phyloP scores from a whole-genome alignment of 495 filamentous ascomycete genomes.

The Letharia columbiana region DNA sequence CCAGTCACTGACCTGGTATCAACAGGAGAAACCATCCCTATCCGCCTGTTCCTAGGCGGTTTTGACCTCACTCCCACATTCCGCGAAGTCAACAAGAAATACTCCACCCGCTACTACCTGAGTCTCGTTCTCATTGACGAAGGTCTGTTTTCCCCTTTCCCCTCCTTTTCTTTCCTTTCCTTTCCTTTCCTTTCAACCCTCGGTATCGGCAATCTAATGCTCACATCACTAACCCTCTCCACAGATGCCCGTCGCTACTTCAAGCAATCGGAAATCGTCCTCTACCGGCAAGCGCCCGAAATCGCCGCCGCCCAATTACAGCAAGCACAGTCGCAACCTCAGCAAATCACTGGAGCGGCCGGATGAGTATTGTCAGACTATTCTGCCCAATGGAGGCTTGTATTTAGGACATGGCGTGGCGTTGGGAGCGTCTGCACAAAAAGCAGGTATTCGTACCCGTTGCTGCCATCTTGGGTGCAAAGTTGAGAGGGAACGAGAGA shows the following conservation, averaged over 20 bases:
- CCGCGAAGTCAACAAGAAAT: constrained; percentile 99
- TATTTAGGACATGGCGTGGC: not conserved
- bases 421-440: not conserved
- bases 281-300: constrained; percentile 89
- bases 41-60: constrained; percentile 92
- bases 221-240: not conserved
- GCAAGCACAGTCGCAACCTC: constrained; percentile 23
- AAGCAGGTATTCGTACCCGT: not conserved
- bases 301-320: constrained; percentile 33
- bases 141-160: constrained; percentile 43
- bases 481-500: not conserved
- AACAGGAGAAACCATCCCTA: constrained; percentile 88
- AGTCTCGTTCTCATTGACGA: constrained; percentile 95
- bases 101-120: constrained; percentile 95
- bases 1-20: not conserved
- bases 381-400: not conserved
- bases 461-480: not conserved
- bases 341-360: constrained; percentile 24
- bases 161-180: no score
- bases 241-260: constrained; percentile 94
- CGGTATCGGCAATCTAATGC: not conserved
- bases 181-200: not conserved
- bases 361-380: not conserved
- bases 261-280: constrained; percentile 98
- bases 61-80: constrained; percentile 98